These are phyloP conservation scores for Nakazawaea pomicola DNA, from an alignment of 805 yeast genomes.

Conservation along the genomic window DNA sequence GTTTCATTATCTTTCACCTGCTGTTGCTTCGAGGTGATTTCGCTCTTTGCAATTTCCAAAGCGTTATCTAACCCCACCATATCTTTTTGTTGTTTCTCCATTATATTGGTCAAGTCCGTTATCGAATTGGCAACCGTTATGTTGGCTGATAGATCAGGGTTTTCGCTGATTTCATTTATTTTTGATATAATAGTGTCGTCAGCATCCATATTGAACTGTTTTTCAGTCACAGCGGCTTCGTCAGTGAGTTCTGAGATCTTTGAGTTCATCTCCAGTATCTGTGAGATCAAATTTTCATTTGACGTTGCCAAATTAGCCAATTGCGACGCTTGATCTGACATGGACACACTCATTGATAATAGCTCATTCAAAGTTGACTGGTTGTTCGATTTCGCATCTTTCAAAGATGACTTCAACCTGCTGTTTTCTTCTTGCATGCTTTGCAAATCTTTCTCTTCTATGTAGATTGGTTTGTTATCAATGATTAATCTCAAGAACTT, in stretches of 20 bases:
- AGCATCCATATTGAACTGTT: constrained; percentile 13
- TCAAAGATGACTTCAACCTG: constrained; percentile 22
- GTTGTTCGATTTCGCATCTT: constrained; percentile 21
- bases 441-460: constrained; percentile 14
- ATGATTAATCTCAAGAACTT: constrained; percentile 53
- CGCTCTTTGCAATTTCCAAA: neutral
- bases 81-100: neutral
- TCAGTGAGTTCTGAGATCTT: constrained; percentile 22
- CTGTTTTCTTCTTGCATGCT: constrained; percentile 3
- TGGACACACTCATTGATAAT: constrained; percentile 23
- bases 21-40: no score
- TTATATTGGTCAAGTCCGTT: constrained; percentile 1
- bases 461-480: constrained; percentile 20
- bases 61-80: no score
- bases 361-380: constrained; percentile 17
- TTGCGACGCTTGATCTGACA: constrained; percentile 24
- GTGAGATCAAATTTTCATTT: constrained; percentile 22
- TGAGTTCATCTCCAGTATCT: constrained; percentile 23
- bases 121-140: constrained; percentile 3
- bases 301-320: constrained; percentile 25
- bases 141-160: constrained; percentile 5
- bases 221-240: neutral
- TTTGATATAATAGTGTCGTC: constrained; percentile 13
- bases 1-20: no score
- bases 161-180: constrained; percentile 2